Percentiles rank a stretch among this genome's conserved stretches.
Conservation (phyloP, 805 yeast genomes). For the Saccharomycopsis schoenii region DNA sequence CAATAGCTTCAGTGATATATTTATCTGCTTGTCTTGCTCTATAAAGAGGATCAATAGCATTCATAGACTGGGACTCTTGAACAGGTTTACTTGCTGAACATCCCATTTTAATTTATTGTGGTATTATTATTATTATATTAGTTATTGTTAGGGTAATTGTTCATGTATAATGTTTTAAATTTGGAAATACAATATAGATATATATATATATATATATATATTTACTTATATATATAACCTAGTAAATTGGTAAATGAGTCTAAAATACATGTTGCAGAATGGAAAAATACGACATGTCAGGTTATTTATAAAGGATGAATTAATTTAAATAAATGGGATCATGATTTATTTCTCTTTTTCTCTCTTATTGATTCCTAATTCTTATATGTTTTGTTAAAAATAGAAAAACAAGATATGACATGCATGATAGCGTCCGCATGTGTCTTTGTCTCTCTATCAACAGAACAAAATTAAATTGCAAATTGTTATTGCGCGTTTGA, state of each 20-base stretch:
- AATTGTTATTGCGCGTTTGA: background rate
- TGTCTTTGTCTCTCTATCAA: background rate
- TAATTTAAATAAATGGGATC: no score
- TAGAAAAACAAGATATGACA: background rate
- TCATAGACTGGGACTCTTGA: constrained; percentile 22
- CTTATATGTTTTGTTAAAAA: background rate
- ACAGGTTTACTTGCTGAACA: constrained; percentile 44
- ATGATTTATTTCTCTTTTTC: no score
- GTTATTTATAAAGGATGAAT: no score
- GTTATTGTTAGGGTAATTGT: no score
- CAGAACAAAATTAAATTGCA: background rate
- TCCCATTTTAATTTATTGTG: constrained; percentile 42
- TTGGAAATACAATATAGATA: no score
- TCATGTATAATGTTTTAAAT: no score
- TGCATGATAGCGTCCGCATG: background rate
- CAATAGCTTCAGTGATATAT: constrained; percentile 54
- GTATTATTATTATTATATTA: background rate
- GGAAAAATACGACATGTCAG: no score
- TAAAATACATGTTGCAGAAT: no score
- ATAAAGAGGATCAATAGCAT: constrained; percentile 44
- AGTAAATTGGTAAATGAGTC: no score
- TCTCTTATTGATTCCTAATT: background rate
- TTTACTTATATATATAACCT: no score
- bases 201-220: no score
- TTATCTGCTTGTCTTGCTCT: constrained; percentile 47